phyloP scores from a whole-genome alignment of 768 basidiomycete species.

The Kwoniella sp. region DNA sequence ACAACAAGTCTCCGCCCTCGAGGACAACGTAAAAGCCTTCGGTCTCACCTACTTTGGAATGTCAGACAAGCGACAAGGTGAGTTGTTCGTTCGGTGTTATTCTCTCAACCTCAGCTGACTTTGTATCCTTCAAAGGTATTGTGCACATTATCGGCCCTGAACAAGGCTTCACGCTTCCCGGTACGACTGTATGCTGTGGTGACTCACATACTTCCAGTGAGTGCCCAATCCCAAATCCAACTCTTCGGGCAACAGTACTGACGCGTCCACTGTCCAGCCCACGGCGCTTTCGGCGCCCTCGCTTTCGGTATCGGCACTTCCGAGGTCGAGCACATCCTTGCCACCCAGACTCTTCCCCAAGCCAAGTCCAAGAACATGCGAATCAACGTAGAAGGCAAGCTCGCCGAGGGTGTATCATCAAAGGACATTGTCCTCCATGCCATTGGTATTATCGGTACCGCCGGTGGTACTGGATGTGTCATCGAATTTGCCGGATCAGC shows the following conservation, averaged over 20 bases:
- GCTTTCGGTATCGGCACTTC: slow-evolving; percentile 93
- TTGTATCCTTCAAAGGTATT: slow-evolving; percentile 62
- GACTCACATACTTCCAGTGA: slow-evolving; percentile 90
- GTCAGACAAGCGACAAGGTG: slow-evolving; percentile 84
- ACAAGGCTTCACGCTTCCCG: slow-evolving; percentile 78
- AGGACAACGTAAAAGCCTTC: slow-evolving; percentile 88
- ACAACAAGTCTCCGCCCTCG: slow-evolving; percentile 77
- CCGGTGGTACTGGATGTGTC: slow-evolving; percentile 85
- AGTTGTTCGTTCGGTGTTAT: slow-evolving; percentile 14
- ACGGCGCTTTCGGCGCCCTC: slow-evolving; percentile 88
- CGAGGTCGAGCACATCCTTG: slow-evolving; percentile 91
- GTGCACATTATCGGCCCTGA: slow-evolving; percentile 91
- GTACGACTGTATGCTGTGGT: slow-evolving; percentile 71
- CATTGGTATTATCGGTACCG: slow-evolving; percentile 89
- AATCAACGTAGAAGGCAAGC: slow-evolving; percentile 79
- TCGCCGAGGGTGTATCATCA: slow-evolving; percentile 75
- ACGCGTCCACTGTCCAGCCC: slow-evolving; percentile 60
- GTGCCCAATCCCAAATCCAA: slow-evolving; percentile 44
- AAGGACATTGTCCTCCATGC: slow-evolving; percentile 90
- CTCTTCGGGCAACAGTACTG: neutral
- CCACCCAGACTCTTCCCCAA: slow-evolving; percentile 85
- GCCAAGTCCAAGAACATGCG: slow-evolving; percentile 90
- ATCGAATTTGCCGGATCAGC: slow-evolving; percentile 91
- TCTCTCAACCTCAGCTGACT: slow-evolving; percentile 4
- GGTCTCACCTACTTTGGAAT: slow-evolving; percentile 90